Evolutionary conservation across 2,329 filamentous ascomycete species (phyloP), one percentile per base, ranked within the genome.

Genomic region (Pseudogymnoascus sp.): DNA sequence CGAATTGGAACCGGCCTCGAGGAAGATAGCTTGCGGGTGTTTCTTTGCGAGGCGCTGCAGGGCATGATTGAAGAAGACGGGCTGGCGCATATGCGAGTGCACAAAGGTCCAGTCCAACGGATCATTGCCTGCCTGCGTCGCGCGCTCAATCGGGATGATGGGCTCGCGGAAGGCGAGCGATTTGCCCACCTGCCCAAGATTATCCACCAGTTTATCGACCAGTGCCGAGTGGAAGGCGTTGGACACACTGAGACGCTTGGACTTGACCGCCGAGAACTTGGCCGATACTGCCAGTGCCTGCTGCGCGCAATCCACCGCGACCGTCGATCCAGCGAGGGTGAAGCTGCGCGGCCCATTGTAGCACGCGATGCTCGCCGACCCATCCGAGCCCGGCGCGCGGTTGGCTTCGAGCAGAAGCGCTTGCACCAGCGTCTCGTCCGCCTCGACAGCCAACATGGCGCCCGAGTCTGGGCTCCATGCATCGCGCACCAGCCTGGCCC

Each of bases 391-490:
- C 61, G 13, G 42, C 40, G 27, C 18, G 25, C 15, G 10, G 25
- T 45, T 62, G 13, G 42, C 40, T 35, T 39, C 40, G 3, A 35
- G 27, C 10, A 67, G 18, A 6, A 67, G 27, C 6, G 61, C 39
- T n/a, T 64, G 15, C 1, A 67, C 61, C 12, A 18, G 21, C 31
- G 2, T 52, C 35, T 4, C 58, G 35, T 65, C 52, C 10, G 29
- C 60, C 21, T 71, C 63, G 8, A 74, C 39, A 1, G 71, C 67
- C 9, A 76, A 21, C 75, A 78, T 78, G 2, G 67, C 39, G 0
- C 75, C 75, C 4, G 39, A 42, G 5, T 77, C 75, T 0, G 64
- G 5, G 1, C 74, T 72, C 74, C 75, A 78, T 10, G 58, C 33
- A 1, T 67, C 62, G 15, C 66, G 39, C 5, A 78, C 71, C 3